Conservation (phyloP, 1,284 basidiomycete genomes). For the Spongiforma sp. region DNA sequence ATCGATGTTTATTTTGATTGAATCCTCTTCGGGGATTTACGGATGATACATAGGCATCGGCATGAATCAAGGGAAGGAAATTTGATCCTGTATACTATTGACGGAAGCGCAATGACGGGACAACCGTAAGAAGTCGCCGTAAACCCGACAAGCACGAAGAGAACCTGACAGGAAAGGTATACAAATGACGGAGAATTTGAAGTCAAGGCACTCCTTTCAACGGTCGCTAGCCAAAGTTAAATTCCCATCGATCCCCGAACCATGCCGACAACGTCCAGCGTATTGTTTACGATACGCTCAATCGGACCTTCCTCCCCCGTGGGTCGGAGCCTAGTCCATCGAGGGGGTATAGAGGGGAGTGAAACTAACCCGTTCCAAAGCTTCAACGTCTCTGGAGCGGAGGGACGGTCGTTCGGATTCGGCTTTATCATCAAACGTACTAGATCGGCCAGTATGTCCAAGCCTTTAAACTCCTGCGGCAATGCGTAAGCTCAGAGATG, state of each 20-base stretch:
- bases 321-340: slow-evolving; percentile 14
- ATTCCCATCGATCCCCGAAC: slow-evolving; percentile 15
- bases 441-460: slow-evolving; percentile 10
- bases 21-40: no score
- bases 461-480: slow-evolving; percentile 14
- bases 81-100: no score
- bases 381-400: background rate
- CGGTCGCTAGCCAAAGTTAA: background rate
- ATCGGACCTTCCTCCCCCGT: slow-evolving; percentile 15
- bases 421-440: slow-evolving; percentile 16
- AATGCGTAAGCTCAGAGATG: background rate
- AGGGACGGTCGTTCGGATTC: slow-evolving; percentile 18
- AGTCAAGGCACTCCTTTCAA: background rate
- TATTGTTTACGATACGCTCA: slow-evolving; percentile 13
- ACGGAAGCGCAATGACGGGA: no score
- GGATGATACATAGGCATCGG: no score
- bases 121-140: no score
- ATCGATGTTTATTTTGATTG: no score
- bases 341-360: background rate
- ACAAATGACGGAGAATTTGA: no score
- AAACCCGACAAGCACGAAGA: no score
- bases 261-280: slow-evolving; percentile 15
- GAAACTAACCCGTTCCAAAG: slow-evolving; percentile 15
- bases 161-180: no score
- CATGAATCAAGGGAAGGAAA: no score